Base-by-base conservation (phyloP, 345 rosid genomes). In the Dipteronia dyeriana region DNA sequence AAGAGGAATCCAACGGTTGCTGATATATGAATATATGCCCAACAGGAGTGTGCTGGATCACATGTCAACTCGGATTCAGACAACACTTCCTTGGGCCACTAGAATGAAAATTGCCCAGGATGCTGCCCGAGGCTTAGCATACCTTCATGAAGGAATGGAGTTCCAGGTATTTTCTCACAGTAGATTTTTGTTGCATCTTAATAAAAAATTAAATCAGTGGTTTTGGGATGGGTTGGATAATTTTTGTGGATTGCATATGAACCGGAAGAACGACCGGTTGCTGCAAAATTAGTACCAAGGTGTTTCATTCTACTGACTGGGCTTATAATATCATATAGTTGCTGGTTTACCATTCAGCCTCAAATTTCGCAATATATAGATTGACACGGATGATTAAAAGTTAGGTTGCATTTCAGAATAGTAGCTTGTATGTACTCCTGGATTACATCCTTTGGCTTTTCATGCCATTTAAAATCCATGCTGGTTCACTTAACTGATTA, bases 1-100 rank as follows among this genome's bases (percentile, higher is more conserved):
- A 78, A 91, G 99, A 82, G 99, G 99, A 76, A 91, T 94, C 72
- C 98, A 94, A 80, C 87, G 98, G 73, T 85, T 94, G 17, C 89
- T 96, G 61, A 89, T 94, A 31, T 96, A 96, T 26, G 98, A 94
- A 74, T 96, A 84, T n/a, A 93, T 96, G 94, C 90, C 91, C 13
- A 93, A 95, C 78, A 83, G 90, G 78, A 95, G 99, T 9, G 99
- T 92, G 83, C 97, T 84, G 80, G 99, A 96, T 72, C 99, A 96
- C 84, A 82, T 96, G 71, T 88, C 90, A 19, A 85, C 80, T 79
- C 87, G 92, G 75, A 85, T 85, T 76, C 86, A 86, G 60, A 62
- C 86, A 34, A 80, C 94, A 84, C 95, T 96, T 23, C 82, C 93
- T 22, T 96, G 99, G 99, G 69, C 76, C 53, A 87, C 87, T 23